Percentiles rank a stretch among this genome's conserved stretches.
Evolutionary conservation across 2,329 filamentous ascomycete species (phyloP).

Genomic region (Lasiodiplodia sp.): DNA sequence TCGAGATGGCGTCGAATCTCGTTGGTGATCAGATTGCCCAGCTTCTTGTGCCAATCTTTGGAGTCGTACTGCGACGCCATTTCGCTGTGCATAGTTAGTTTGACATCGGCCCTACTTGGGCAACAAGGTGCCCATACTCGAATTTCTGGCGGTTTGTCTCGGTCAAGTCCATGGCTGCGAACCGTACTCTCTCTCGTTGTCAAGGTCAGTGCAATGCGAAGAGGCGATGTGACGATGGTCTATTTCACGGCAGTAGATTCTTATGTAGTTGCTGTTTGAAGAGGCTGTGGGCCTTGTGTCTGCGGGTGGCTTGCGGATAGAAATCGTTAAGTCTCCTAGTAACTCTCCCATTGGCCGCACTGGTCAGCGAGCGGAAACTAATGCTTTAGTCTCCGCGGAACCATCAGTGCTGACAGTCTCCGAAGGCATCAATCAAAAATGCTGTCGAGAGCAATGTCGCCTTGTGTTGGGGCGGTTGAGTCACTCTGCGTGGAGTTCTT

Average conservation of each 20-base stretch:
- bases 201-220: neutral
- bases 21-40: slow-evolving; percentile 61
- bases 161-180: slow-evolving; percentile 33
- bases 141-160: slow-evolving; percentile 48
- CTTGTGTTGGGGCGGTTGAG: slow-evolving; percentile 2
- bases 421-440: slow-evolving; percentile 24
- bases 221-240: neutral
- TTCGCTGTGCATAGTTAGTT: slow-evolving; percentile 49
- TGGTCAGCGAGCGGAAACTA: slow-evolving; percentile 14
- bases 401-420: neutral
- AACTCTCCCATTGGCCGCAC: slow-evolving; percentile 34
- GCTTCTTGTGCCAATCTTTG: slow-evolving; percentile 60
- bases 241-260: neutral
- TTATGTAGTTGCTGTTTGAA: slow-evolving; percentile 2
- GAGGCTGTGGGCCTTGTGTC: neutral
- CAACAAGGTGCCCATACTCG: slow-evolving; percentile 36
- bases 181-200: neutral
- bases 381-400: slow-evolving; percentile 13
- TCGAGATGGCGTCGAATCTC: slow-evolving; percentile 61
- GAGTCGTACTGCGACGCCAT: slow-evolving; percentile 64
- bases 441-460: slow-evolving; percentile 22
- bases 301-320: slow-evolving; percentile 22
- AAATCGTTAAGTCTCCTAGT: slow-evolving; percentile 29
- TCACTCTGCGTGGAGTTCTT: slow-evolving; percentile 8
- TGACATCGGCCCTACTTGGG: neutral